A percentile compares a stretch with the other conserved stretches of the same genome.
Evolutionary conservation across 148 eudicot species (phyloP).

Genomic region (Amaranthus cruentus): DNA sequence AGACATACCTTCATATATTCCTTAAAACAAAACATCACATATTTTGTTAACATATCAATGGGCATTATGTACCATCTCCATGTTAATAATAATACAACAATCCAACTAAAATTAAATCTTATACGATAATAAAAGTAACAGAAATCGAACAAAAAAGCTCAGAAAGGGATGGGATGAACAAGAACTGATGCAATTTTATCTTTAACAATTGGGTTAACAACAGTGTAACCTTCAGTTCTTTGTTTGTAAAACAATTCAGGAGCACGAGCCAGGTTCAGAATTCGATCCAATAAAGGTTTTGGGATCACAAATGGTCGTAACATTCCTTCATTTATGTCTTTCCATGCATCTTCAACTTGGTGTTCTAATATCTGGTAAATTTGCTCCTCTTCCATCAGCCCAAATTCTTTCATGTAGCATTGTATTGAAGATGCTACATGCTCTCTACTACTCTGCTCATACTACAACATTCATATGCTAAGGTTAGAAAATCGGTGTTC

Average conservation of each 20-base stretch:
- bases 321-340: slow-evolving; percentile 34
- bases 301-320: slow-evolving; percentile 30
- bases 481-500: too few species aligned
- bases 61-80: too few species aligned
- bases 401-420: slow-evolving; percentile 27
- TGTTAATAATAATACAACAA: too few species aligned
- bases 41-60: too few species aligned
- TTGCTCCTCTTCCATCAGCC: too few species aligned
- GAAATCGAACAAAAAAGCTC: too few species aligned
- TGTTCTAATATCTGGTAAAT: slow-evolving; percentile 13
- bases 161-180: too few species aligned
- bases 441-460: not conserved
- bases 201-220: slow-evolving; percentile 13
- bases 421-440: slow-evolving; percentile 35
- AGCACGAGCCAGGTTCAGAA: slow-evolving; percentile 30
- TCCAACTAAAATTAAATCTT: too few species aligned
- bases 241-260: slow-evolving; percentile 34
- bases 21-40: too few species aligned
- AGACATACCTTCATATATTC: too few species aligned
- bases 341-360: slow-evolving; percentile 33
- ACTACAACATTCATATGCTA: not conserved
- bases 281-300: slow-evolving; percentile 24
- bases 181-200: slow-evolving; percentile 13
- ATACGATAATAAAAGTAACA: too few species aligned
- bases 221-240: slow-evolving; percentile 43